Conservation (phyloP, 345 rosid genomes). For the Bretschneidera sinensis region DNA sequence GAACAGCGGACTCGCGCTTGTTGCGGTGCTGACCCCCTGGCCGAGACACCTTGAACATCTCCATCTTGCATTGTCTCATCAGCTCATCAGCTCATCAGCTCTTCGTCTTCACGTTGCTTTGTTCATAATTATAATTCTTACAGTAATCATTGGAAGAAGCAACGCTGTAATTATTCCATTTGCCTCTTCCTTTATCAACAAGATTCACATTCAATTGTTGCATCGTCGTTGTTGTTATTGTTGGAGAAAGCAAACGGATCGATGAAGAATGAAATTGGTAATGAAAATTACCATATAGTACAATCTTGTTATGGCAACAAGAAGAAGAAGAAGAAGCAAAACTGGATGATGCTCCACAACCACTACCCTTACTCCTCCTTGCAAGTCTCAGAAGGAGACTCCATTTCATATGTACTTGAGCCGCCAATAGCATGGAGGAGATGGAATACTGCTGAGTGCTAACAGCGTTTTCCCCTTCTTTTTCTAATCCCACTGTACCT, state of each 20-base stretch:
- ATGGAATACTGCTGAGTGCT: too few species aligned
- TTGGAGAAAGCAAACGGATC: not conserved
- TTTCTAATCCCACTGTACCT: too few species aligned
- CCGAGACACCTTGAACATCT: constrained; percentile 69
- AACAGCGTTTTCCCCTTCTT: too few species aligned
- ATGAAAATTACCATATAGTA: not conserved
- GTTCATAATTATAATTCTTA: too few species aligned
- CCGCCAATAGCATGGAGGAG: too few species aligned
- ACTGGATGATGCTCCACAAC: not conserved
- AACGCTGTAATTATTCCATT: not conserved
- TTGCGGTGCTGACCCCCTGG: constrained; percentile 98
- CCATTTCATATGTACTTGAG: too few species aligned
- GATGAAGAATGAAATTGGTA: not conserved
- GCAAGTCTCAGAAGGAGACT: not conserved
- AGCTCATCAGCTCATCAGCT: constrained; percentile 77
- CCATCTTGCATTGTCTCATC: constrained; percentile 70
- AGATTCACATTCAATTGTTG: not conserved
- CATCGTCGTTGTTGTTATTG: not conserved
- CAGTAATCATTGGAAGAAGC: not conserved
- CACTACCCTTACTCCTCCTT: not conserved
- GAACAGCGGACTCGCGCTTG: constrained; percentile 91
- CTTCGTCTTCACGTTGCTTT: constrained; percentile 42
- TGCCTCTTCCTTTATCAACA: not conserved
- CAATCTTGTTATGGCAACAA: not conserved
- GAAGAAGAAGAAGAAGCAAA: not conserved